phyloP scores from a whole-genome alignment of 1,284 basidiomycete genomes.

The Ganoderma meredithae region DNA sequence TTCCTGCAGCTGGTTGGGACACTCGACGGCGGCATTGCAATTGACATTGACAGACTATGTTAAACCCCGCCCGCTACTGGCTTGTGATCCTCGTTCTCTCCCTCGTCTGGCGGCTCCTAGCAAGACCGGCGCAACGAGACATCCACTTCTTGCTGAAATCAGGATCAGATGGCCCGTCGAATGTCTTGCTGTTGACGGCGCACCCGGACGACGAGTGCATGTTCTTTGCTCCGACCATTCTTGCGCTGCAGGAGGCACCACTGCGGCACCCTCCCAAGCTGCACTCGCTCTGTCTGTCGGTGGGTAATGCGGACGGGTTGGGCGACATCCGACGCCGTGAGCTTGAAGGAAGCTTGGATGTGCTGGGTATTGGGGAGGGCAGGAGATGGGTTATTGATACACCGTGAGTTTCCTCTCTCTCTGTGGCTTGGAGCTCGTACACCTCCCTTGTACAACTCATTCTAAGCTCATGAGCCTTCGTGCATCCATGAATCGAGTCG shows the following conservation, averaged over 20 bases:
- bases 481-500: too few species aligned
- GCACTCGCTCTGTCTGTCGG: constrained; percentile 67
- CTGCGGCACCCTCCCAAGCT: constrained; percentile 38
- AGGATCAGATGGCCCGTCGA: constrained; percentile 29
- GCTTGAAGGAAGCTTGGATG: constrained; percentile 69
- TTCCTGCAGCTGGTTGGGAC: not conserved
- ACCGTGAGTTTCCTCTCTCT: constrained; percentile 58
- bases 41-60: constrained; percentile 9
- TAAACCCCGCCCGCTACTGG: constrained; percentile 12
- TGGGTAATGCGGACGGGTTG: constrained; percentile 84
- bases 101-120: constrained; percentile 23
- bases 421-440: too few species aligned
- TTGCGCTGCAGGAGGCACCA: constrained; percentile 49
- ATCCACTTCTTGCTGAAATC: constrained; percentile 13
- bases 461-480: too few species aligned
- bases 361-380: constrained; percentile 69
- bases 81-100: constrained; percentile 24
- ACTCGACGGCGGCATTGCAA: constrained; percentile 2
- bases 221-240: constrained; percentile 89
- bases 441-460: not conserved
- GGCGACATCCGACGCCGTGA: constrained; percentile 74
- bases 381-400: constrained; percentile 75
- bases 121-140: constrained; percentile 17
- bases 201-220: constrained; percentile 94
- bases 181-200: constrained; percentile 78